Percentiles rank a stretch among this genome's conserved stretches.
Conservation (phyloP, 345 rosid species). For the Salix caprea region DNA sequence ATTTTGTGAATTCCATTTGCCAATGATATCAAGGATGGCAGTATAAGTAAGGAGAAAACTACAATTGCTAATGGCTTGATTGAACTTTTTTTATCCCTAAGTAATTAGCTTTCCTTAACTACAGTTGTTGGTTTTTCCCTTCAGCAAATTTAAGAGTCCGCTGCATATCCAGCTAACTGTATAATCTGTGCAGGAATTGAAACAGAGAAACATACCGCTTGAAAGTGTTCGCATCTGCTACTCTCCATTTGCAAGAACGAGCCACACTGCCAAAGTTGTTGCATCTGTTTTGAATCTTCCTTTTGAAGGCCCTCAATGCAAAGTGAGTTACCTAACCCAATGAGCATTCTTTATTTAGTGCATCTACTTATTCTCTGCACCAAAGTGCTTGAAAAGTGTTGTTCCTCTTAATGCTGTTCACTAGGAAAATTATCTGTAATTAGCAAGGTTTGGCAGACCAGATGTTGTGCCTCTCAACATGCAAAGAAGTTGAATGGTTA, state of each 20-base stretch:
- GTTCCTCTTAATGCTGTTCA: not conserved
- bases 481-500: not conserved
- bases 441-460: not conserved
- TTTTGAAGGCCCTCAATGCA: slow-evolving; percentile 71
- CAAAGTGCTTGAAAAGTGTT: not conserved
- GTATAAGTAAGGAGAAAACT: not conserved
- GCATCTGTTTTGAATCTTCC: slow-evolving; percentile 64
- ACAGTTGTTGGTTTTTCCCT: not conserved
- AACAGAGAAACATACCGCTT: slow-evolving; percentile 45
- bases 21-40: not conserved
- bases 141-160: not conserved
- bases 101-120: not conserved
- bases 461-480: not conserved
- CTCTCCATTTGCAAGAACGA: slow-evolving; percentile 87
- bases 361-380: not conserved
- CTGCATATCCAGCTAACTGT: not conserved
- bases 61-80: not conserved
- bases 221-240: slow-evolving; percentile 77
- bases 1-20: not conserved
- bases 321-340: slow-evolving; percentile 31
- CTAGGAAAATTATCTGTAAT: not conserved
- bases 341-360: not conserved
- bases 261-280: slow-evolving; percentile 70
- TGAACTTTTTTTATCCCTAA: not conserved
- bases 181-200: slow-evolving; percentile 52